Evolutionary conservation across 2,329 filamentous ascomycete genomes (phyloP).

Genomic region (Bipolaris victoriae): DNA sequence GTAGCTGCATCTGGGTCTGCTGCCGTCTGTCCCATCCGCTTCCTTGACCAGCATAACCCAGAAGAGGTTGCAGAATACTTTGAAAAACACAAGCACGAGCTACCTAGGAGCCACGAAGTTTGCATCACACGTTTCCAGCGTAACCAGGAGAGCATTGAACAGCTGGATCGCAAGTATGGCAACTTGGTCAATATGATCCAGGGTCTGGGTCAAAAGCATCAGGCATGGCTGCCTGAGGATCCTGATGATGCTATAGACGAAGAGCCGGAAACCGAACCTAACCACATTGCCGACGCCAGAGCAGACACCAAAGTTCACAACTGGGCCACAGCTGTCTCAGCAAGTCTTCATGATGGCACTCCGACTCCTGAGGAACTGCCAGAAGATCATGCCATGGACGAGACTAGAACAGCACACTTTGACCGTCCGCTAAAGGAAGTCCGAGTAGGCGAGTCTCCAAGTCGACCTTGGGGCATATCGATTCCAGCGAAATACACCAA

Average conservation of each 20-base stretch:
- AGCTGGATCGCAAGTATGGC: conserved; percentile 93
- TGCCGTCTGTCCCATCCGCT: conserved; percentile 90
- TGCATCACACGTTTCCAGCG: conserved; percentile 89
- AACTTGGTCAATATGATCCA: conserved; percentile 94
- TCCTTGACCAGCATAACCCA: conserved; percentile 87
- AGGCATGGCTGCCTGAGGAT: conserved; percentile 76
- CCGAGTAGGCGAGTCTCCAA: conserved; percentile 91
- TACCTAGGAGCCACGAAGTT: conserved; percentile 90
- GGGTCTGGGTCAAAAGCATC: conserved; percentile 84
- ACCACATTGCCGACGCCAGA: conserved; percentile 44
- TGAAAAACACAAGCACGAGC: conserved; percentile 92
- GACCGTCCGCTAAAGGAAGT: conserved; percentile 86
- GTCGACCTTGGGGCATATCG: conserved; percentile 88
- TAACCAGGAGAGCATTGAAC: conserved; percentile 82
- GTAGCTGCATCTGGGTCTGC: conserved; percentile 47
- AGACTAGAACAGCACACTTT: conserved; percentile 74
- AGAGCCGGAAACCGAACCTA: conserved; percentile 54
- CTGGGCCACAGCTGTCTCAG: conserved; percentile 81
- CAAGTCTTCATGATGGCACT: conserved; percentile 55
- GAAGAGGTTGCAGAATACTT: conserved; percentile 94
- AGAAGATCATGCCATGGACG: conserved; percentile 53
- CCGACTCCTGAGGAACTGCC: conserved; percentile 47
- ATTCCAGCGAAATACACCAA: conserved; percentile 66
- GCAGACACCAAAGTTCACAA: conserved; percentile 78
- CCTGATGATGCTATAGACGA: conserved; percentile 57